A percentile compares a stretch with the other conserved stretches of the same genome.
Evolutionary conservation across 768 basidiomycete species (phyloP).

Genomic region (Mycena indigotica): DNA sequence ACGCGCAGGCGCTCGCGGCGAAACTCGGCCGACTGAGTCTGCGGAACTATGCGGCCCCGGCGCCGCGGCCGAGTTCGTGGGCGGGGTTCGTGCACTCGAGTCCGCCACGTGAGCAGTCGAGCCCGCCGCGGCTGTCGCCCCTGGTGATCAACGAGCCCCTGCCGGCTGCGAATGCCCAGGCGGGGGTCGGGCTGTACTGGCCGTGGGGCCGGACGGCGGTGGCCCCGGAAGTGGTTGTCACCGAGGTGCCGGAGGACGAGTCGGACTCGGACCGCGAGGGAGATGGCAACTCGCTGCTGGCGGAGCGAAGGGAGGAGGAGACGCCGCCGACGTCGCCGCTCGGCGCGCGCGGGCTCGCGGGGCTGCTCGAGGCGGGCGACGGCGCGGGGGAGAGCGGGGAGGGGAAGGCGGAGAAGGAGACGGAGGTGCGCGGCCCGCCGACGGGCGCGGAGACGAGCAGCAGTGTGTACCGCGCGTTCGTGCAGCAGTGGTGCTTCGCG

Average conservation of each 20-base stretch:
- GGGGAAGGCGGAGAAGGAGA: not conserved
- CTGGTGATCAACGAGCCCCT: not conserved
- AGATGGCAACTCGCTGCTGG: constrained; percentile 25
- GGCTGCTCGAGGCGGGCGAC: constrained; percentile 1
- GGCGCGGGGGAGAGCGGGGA: too few relatives aligned
- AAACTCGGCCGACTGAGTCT: constrained; percentile 31
- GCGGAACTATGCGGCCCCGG: constrained; percentile 38
- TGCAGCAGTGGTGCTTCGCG: constrained; percentile 72
- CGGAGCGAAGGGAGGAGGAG: constrained; percentile 3
- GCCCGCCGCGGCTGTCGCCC: too few relatives aligned
- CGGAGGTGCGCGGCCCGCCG: not conserved
- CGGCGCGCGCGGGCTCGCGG: constrained; percentile 9
- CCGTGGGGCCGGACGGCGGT: constrained; percentile 13
- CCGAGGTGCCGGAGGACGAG: constrained; percentile 3
- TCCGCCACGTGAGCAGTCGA: too few relatives aligned
- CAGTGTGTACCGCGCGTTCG: constrained; percentile 57
- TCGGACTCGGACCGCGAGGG: constrained; percentile 7
- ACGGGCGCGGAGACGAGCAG: constrained; percentile 24
- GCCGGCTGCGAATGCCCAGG: constrained; percentile 3
- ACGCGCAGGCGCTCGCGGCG: constrained; percentile 21
- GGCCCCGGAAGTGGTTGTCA: not conserved
- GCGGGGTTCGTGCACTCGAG: constrained; percentile 28
- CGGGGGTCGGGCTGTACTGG: constrained; percentile 22
- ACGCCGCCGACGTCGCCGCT: constrained; percentile 22
- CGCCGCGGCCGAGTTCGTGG: constrained; percentile 16